These are phyloP conservation scores for Leccinum pellstonianum DNA, from an alignment of 768 basidiomycete genomes.

Conservation along the genomic window DNA sequence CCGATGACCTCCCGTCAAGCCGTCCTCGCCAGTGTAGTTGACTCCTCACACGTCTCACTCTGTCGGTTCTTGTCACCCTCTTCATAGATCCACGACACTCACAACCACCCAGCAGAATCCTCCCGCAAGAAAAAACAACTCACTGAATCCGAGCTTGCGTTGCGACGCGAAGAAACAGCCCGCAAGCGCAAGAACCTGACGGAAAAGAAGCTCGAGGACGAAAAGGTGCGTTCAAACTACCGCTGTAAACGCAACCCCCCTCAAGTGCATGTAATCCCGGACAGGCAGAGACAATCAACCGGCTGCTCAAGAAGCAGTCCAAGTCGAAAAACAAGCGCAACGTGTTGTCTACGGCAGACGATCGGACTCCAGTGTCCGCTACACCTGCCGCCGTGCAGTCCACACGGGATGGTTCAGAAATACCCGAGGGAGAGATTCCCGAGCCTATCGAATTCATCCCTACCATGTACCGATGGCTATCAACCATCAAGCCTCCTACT, in stretches of 20 bases:
- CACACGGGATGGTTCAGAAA: constrained; percentile 31
- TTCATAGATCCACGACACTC: neutral
- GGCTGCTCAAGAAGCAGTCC: constrained; percentile 82
- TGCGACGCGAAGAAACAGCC: constrained; percentile 77
- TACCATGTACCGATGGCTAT: constrained; percentile 73
- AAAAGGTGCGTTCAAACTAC: constrained; percentile 49
- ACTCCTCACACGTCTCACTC: constrained; percentile 66
- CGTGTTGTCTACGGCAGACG: constrained; percentile 48
- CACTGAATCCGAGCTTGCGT: constrained; percentile 69
- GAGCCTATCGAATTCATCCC: constrained; percentile 43
- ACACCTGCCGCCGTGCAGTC: constrained; percentile 30
- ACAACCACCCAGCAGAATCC: constrained; percentile 6
- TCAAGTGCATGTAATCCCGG: neutral
- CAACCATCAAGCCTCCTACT: constrained; percentile 41
- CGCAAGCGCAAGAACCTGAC: constrained; percentile 73
- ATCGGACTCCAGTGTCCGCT: constrained; percentile 35
- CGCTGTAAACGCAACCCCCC: neutral
- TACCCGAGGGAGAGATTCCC: constrained; percentile 40
- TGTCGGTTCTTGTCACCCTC: constrained; percentile 32
- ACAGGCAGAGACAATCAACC: constrained; percentile 86
- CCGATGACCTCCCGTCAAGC: constrained; percentile 65
- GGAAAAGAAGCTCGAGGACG: constrained; percentile 16
- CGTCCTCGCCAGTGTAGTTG: constrained; percentile 66
- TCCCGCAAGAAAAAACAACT: constrained; percentile 53
- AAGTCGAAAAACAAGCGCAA: constrained; percentile 61